These are phyloP conservation scores for Sicyos edulis DNA, from an alignment of 306 rosid species.

Conservation along the genomic window DNA sequence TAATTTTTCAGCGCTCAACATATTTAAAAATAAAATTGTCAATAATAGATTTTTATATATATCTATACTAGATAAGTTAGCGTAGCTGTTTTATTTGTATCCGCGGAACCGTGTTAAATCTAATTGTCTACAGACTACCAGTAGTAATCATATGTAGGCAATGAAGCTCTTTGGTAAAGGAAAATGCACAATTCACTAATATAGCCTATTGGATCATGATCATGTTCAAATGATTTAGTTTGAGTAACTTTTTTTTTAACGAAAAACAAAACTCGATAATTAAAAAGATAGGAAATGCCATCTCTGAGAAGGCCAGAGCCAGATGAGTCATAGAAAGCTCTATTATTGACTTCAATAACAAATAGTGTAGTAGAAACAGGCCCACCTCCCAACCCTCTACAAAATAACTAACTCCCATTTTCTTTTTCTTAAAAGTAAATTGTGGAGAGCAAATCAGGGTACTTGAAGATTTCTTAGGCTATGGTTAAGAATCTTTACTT, in stretches of 20 bases:
- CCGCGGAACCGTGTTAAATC: background rate
- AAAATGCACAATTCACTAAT: background rate
- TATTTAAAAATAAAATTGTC: background rate
- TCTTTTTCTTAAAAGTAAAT: background rate
- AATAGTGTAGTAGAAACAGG: background rate
- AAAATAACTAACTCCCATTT: background rate
- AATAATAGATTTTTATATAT: background rate
- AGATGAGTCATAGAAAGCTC: background rate
- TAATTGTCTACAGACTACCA: background rate
- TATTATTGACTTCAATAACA: background rate
- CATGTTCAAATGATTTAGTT: background rate
- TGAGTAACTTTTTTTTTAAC: background rate
- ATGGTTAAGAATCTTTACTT: constrained; percentile 14
- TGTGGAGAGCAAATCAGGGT: background rate
- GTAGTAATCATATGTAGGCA: background rate
- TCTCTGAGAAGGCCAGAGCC: constrained; percentile 4
- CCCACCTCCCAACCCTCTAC: background rate
- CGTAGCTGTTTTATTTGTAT: background rate
- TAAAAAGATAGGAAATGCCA: background rate
- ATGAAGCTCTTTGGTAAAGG: background rate
- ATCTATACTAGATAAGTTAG: background rate
- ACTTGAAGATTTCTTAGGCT: constrained; percentile 21
- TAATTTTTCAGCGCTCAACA: background rate
- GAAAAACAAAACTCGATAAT: background rate
- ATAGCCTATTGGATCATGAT: background rate